These are phyloP conservation scores for Penicillium paxilli DNA, from an alignment of 495 filamentous ascomycete genomes.

Conservation along the genomic window DNA sequence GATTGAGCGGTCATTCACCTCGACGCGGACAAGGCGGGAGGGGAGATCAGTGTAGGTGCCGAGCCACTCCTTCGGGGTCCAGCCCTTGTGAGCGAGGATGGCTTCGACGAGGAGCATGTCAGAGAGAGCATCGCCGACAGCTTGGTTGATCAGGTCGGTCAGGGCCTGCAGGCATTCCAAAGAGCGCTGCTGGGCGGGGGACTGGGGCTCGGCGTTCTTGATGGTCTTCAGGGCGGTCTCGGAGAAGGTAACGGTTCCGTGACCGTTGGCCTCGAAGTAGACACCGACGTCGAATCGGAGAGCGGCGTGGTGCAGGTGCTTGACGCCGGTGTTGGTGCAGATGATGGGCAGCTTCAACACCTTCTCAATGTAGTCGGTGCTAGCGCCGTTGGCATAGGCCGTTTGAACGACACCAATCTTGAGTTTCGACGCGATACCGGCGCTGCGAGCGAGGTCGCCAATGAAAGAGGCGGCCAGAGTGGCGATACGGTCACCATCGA, in stretches of 20 bases:
- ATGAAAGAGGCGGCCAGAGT: constrained; percentile 94
- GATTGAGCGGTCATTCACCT: constrained; percentile 80
- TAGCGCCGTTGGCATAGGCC: constrained; percentile 96
- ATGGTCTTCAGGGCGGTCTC: constrained; percentile 75
- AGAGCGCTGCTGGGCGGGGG: constrained; percentile 83
- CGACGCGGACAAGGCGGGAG: constrained; percentile 89
- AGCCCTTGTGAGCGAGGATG: constrained; percentile 92
- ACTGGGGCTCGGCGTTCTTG: constrained; percentile 75
- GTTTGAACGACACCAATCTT: constrained; percentile 95
- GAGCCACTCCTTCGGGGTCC: constrained; percentile 89
- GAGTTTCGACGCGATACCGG: constrained; percentile 75
- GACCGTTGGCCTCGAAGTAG: constrained; percentile 98
- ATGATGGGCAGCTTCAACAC: constrained; percentile 85
- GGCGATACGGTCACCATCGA: constrained; percentile 96
- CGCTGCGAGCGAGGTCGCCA: constrained; percentile 76
- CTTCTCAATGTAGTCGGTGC: constrained; percentile 86
- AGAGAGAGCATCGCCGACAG: constrained; percentile 92
- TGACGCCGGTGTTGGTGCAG: constrained; percentile 94
- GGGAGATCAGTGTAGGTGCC: constrained; percentile 93
- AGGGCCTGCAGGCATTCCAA: constrained; percentile 80
- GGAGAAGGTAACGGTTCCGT: constrained; percentile 95
- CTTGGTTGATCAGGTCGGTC: constrained; percentile 92
- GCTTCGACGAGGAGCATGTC: constrained; percentile 96
- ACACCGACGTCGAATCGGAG: constrained; percentile 89
- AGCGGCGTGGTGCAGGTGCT: constrained; percentile 94